Evolutionary conservation across 768 basidiomycete genomes (phyloP).

Genomic region (Podaxis pistillaris): DNA sequence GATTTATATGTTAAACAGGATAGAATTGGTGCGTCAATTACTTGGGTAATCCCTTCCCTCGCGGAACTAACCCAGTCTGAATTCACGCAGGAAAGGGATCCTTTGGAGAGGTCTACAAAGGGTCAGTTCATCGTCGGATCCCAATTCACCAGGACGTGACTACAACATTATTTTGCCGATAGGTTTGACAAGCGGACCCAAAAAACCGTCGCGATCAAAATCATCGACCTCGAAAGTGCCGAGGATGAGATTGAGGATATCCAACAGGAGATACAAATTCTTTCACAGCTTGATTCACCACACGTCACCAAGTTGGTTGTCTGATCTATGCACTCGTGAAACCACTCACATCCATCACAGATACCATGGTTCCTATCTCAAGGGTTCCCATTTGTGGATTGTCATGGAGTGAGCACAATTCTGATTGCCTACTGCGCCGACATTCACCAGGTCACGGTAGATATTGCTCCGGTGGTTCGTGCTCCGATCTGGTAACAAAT

Average conservation of each 20-base stretch:
- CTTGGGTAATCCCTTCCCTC: constrained; percentile 6
- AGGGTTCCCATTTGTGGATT: constrained; percentile 97
- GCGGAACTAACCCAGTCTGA: constrained; percentile 14
- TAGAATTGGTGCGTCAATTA: constrained; percentile 71
- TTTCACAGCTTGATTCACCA: constrained; percentile 93
- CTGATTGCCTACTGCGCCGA: background rate
- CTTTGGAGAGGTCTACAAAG: constrained; percentile 99
- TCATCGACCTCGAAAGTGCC: constrained; percentile 97
- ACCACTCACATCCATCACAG: constrained; percentile 31
- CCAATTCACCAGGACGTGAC: constrained; percentile 18
- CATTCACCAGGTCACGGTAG: constrained; percentile 34
- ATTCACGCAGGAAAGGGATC: constrained; percentile 83
- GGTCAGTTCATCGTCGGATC: constrained; percentile 45
- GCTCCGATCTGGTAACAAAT: constrained; percentile 82
- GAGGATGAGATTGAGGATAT: constrained; percentile 99
- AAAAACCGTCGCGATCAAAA: constrained; percentile 98
- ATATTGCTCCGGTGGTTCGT: constrained; percentile 97
- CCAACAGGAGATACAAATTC: constrained; percentile 97
- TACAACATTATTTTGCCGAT: constrained; percentile 3
- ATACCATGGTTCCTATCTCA: constrained; percentile 95
- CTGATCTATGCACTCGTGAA: constrained; percentile 6
- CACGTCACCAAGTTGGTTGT: constrained; percentile 88
- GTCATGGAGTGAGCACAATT: constrained; percentile 82
- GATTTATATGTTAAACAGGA: constrained; percentile 97
- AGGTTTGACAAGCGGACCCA: constrained; percentile 96